Evolutionary conservation across 768 basidiomycete genomes (phyloP).

Genomic region (Obba rivulosa): DNA sequence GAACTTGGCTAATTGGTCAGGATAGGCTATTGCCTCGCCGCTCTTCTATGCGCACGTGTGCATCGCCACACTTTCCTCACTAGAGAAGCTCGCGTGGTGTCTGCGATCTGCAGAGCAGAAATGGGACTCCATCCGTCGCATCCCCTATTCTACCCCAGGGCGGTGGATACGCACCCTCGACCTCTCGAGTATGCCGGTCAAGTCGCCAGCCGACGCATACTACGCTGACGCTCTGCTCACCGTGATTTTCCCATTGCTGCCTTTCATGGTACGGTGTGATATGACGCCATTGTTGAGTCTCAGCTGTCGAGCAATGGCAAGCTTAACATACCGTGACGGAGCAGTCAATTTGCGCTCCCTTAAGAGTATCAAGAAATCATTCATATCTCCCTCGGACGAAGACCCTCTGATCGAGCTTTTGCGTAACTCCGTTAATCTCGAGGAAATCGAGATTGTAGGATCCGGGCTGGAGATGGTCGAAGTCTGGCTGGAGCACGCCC

Average conservation of each 20-base stretch:
- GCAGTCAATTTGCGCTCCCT: conserved; percentile 43
- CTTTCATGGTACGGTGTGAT: conserved; percentile 51
- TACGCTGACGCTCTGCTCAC: conserved; percentile 59
- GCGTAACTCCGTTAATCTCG: conserved; percentile 48
- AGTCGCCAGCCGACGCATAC: conserved; percentile 43
- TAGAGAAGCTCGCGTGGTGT: conserved; percentile 54
- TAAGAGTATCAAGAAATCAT: conserved; percentile 45
- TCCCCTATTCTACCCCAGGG: conserved; percentile 83
- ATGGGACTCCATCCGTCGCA: conserved; percentile 87
- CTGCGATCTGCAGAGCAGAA: conserved; percentile 62
- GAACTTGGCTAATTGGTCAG: too few species aligned
- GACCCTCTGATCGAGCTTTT: conserved; percentile 59
- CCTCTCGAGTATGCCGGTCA: conserved; percentile 48
- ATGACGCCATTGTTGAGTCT: conserved; percentile 54
- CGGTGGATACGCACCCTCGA: conserved; percentile 80
- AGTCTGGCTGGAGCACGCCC: not conserved
- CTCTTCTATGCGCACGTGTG: conserved; percentile 55
- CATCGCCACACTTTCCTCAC: conserved; percentile 35
- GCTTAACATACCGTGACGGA: conserved; percentile 49
- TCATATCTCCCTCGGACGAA: conserved; percentile 25
- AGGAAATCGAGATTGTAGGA: conserved; percentile 60
- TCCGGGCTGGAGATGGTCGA: conserved; percentile 37
- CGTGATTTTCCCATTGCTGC: conserved; percentile 58
- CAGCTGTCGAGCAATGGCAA: conserved; percentile 52
- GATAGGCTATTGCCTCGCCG: conserved; percentile 63